Percentiles rank a stretch among this genome's conserved stretches.
phyloP scores from a whole-genome alignment of 1,284 basidiomycete species.

The Wolfiporia cocos region DNA sequence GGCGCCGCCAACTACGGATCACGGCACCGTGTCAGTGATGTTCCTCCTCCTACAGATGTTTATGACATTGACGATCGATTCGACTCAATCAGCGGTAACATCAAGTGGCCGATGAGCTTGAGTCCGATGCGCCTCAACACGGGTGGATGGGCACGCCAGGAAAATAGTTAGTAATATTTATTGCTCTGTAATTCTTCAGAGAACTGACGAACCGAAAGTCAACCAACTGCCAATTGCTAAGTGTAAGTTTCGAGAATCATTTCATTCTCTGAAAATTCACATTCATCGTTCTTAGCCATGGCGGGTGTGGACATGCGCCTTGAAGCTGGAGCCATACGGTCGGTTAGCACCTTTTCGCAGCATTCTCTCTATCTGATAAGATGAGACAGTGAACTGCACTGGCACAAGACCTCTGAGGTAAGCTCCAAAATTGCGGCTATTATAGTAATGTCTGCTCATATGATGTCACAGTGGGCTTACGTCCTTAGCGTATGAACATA shows the following conservation, averaged over 20 bases:
- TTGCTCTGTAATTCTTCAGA: not conserved
- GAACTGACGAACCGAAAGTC: conserved; percentile 25
- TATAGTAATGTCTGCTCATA: not conserved
- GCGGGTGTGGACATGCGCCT: conserved; percentile 69
- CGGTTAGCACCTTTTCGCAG: conserved; percentile 11
- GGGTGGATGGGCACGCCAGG: conserved; percentile 68
- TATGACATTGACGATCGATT: not conserved
- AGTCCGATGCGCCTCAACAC: conserved; percentile 64
- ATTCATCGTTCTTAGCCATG: too few species aligned
- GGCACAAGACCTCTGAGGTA: conserved; percentile 66
- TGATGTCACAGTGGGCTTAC: conserved; percentile 50
- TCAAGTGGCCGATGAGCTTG: conserved; percentile 67
- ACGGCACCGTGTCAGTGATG: conserved; percentile 46
- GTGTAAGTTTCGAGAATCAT: conserved; percentile 34
- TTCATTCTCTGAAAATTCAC: too few species aligned
- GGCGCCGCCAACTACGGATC: conserved; percentile 63
- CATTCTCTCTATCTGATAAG: not conserved
- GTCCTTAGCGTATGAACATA: conserved; percentile 55
- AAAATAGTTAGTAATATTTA: conserved; percentile 42
- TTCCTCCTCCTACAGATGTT: not conserved
- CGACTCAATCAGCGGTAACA: conserved; percentile 33
- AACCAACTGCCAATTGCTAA: conserved; percentile 55
- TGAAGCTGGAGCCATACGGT: conserved; percentile 59
- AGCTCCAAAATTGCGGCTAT: conserved; percentile 7
- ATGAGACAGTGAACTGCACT: conserved; percentile 55